Percentiles rank a stretch among this genome's conserved stretches.
These are phyloP conservation scores for Tolypocladium nubicola DNA, from an alignment of 2,329 filamentous ascomycete species.

Conservation along the genomic window DNA sequence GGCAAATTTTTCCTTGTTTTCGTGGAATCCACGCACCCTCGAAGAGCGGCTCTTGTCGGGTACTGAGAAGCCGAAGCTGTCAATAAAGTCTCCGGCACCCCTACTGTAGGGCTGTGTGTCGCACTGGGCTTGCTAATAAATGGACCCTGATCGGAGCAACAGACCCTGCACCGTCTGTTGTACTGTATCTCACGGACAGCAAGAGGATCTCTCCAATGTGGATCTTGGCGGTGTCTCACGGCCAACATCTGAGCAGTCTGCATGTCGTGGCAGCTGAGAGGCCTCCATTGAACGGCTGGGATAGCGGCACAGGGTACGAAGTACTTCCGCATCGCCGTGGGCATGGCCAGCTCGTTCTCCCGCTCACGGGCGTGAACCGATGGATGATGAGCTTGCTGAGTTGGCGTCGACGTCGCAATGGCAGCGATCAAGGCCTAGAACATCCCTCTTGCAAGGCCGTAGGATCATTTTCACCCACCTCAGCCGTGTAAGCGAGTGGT, in stretches of 20 bases:
- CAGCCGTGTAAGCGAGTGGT: neutral
- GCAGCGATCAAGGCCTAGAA: neutral
- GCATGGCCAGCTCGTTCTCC: neutral
- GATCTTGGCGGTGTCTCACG: neutral
- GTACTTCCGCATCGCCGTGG: neutral
- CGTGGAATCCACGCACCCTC: neutral
- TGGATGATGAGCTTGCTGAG: neutral
- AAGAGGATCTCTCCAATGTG: neutral
- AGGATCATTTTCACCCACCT: neutral
- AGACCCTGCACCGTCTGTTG: too few species aligned
- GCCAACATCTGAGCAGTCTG: neutral
- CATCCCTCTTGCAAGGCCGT: neutral
- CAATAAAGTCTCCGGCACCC: neutral
- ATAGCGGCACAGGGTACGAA: neutral
- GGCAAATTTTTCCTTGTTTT: too few species aligned
- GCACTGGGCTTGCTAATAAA: neutral
- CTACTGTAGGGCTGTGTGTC: neutral
- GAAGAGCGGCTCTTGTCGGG: neutral
- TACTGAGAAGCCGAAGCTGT: neutral
- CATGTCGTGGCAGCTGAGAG: neutral
- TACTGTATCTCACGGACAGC: neutral
- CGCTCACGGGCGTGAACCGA: neutral
- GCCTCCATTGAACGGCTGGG: too few species aligned
- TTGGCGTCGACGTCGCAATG: neutral
- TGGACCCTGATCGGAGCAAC: too few species aligned